phyloP scores from a whole-genome alignment of 306 rosid species.

The Canavalia ensiformis region DNA sequence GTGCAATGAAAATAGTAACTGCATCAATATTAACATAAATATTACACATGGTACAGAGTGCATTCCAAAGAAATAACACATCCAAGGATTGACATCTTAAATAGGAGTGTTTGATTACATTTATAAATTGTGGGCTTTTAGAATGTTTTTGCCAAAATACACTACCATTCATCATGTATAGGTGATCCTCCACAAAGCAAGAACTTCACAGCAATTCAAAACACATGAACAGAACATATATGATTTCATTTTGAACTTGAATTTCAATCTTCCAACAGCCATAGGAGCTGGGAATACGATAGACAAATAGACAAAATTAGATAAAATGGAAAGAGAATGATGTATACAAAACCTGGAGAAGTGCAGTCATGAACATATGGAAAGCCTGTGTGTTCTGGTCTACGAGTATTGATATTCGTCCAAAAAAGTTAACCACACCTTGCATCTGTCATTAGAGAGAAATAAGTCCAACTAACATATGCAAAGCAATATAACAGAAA shows the following conservation, averaged over 20 bases:
- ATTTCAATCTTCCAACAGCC: slow-evolving; percentile 17
- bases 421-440: slow-evolving; percentile 92
- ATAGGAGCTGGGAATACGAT: slow-evolving; percentile 28
- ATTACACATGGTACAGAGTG: not conserved
- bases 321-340: slow-evolving; percentile 28
- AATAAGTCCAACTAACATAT: slow-evolving; percentile 29
- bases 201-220: slow-evolving; percentile 45
- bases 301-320: slow-evolving; percentile 22
- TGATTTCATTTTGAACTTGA: slow-evolving; percentile 10
- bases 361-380: slow-evolving; percentile 95
- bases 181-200: slow-evolving; percentile 18
- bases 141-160: slow-evolving; percentile 16
- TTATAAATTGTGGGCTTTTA: not conserved
- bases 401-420: slow-evolving; percentile 92
- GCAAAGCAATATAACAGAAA: slow-evolving; percentile 20
- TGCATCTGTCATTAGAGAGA: slow-evolving; percentile 69
- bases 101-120: not conserved
- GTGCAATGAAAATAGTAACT: not conserved
- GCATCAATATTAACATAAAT: not conserved
- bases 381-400: slow-evolving; percentile 99
- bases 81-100: slow-evolving; percentile 16
- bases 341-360: slow-evolving; percentile 81
- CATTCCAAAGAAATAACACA: not conserved
- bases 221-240: slow-evolving; percentile 43
- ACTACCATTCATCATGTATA: not conserved